A percentile compares a stretch with the other conserved stretches of the same genome.
These are phyloP conservation scores for Moringa oleifera DNA, from an alignment of 345 rosid species.

Conservation along the genomic window DNA sequence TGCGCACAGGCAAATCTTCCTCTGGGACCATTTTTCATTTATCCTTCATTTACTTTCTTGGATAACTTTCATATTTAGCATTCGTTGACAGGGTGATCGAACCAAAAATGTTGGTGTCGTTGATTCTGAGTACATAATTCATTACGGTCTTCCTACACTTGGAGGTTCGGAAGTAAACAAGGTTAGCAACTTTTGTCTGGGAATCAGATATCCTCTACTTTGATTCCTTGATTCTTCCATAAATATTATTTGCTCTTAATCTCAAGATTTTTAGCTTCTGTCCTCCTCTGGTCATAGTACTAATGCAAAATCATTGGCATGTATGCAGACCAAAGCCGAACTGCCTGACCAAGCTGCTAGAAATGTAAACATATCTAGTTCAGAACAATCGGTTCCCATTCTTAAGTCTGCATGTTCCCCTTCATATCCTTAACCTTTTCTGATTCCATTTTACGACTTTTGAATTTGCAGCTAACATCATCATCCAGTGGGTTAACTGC, in stretches of 20 bases:
- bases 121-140: constrained; percentile 66
- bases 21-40: not conserved
- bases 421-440: not conserved
- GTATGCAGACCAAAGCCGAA: too few species aligned
- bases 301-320: too few species aligned
- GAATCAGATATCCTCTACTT: too few species aligned
- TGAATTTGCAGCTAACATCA: constrained; percentile 22
- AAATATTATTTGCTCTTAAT: too few species aligned
- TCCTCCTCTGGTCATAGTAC: too few species aligned
- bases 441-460: not conserved
- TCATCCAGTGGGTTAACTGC: constrained; percentile 22
- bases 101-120: constrained; percentile 67
- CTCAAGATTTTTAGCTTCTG: too few species aligned
- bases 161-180: constrained; percentile 43
- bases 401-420: not conserved
- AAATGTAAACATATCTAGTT: not conserved
- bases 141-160: constrained; percentile 59
- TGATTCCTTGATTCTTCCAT: too few species aligned
- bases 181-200: too few species aligned
- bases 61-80: not conserved
- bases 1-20: constrained; percentile 66
- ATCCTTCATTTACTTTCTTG: not conserved
- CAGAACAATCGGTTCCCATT: not conserved
- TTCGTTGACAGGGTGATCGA: constrained; percentile 55
- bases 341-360: too few species aligned